Evolutionary conservation across 2,329 filamentous ascomycete genomes (phyloP), one percentile per base, ranked within the genome.

Genomic region (Gyromitra esculenta): DNA sequence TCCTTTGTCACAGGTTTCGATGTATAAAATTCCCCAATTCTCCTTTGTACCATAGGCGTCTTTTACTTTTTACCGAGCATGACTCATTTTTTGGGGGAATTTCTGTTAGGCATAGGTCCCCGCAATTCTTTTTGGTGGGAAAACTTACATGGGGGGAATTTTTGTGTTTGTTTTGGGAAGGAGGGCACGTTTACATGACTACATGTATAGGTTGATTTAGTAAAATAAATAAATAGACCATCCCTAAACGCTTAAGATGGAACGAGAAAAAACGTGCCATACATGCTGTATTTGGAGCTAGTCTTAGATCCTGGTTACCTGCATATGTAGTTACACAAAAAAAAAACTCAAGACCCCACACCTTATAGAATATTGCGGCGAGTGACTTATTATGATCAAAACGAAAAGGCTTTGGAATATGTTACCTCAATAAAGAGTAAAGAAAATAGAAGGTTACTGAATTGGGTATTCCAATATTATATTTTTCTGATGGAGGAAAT

Each of bases 1-100:
- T 50, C 43, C 41, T 50, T 52, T 64, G 39, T 64, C 8, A 50
- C 39, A 15, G 31, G 45, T n/a, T 1, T 31, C 18, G 11, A 65
- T 65, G 41, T 52, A 65, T 65, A 52, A 65, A 65, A 60, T 41
- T 35, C 13, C 21, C 5, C 1, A 11, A 15, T 45, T 45, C n/a
- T 39, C 43, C 11, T 37, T 18, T 18, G 25, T 21, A 65, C 5
- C 35, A 37, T 21, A 50, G 35, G 39, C 15, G n/a, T 13, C 8
- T 62, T 41, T 21, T 4, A 4, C 25, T 31, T 43, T 43, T 18
- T 18, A 62, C 11, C 6, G n/a, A 62, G 43, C 37, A 45, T 43
- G 25, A 54, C 39, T 35, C 37, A 57, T 11, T 56, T 9, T 35
- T 31, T 11, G 52, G 25, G 11, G 8, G 4, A 4, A 31, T 31